Evolutionary conservation across 768 basidiomycete genomes (phyloP), one percentile per base, ranked within the genome.

Genomic region (Aureoboletus auriporus): DNA sequence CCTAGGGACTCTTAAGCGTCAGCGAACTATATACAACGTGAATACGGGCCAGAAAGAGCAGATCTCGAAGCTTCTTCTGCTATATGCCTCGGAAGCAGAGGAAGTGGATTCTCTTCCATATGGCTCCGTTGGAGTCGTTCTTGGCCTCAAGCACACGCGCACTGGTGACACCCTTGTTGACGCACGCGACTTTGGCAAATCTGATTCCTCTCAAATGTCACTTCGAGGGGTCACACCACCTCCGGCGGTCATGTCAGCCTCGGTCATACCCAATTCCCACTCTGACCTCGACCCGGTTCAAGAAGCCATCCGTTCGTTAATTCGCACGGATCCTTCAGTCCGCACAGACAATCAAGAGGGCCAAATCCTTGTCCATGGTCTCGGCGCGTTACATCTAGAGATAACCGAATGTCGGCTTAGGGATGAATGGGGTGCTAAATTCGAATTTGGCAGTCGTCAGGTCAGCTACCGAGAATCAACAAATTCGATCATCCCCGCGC

Each of bases 281-380:
- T 77, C 86, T 8, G 92, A 93, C 62, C 69, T 89, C 9, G 77
- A 80, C 47, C 82, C 85, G 16, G 86, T 93, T 2, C 83, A 89
- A 67, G 76, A 82, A 40, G 91, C 91, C 8, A 70, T 93, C 16
- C 71, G 76, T 26, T 71, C 86, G 1, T 70, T 93, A 26, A 72
- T 80, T 14, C 84, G 91, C n/a, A 93, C 92, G 1, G 91, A 93
- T 60, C 91, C 91, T n/a, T 92, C 89, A 1, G 79, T 92, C 27
- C 83, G 92, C 16, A 73, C 83, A 28, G 91, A 92, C 46, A 70
- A 72, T 3, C 83, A 88, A 47, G 91, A 93, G 54, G 91, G 89
- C 1, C 91, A 93, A 58, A 71, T 90, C 30, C 75, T 93, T 28
- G 75, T 90, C 1, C 88, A 93, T 55, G 90, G 90, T 2, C 79